phyloP scores from a whole-genome alignment of 108 stramenopile species.

The Cylindrotheca closterium region DNA sequence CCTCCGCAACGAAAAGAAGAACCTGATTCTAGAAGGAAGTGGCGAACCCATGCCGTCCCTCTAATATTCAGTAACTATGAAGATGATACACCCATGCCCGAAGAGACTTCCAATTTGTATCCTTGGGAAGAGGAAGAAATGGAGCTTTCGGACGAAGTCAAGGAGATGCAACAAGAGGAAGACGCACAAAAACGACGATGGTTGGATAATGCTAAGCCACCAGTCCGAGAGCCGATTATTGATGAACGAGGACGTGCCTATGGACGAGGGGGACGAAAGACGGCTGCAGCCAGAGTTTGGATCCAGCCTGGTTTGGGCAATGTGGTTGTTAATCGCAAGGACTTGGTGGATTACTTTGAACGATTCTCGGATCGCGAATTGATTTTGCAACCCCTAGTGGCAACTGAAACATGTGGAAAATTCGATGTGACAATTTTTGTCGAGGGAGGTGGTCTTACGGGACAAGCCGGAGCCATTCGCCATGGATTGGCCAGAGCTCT shows the following conservation, averaged over 20 bases:
- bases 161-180: constrained; percentile 55
- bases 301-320: constrained; percentile 86
- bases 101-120: neutral
- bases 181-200: constrained; percentile 61
- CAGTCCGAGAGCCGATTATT: constrained; percentile 59
- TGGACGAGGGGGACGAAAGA: constrained; percentile 94
- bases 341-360: constrained; percentile 87
- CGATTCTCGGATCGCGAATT: constrained; percentile 69
- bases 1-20: constrained; percentile 16
- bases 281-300: constrained; percentile 92
- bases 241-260: constrained; percentile 90
- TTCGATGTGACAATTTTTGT: constrained; percentile 86
- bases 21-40: constrained; percentile 9
- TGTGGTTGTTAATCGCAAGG: constrained; percentile 82
- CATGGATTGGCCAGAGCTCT: constrained; percentile 92
- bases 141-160: constrained; percentile 36
- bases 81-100: constrained; percentile 37
- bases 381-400: constrained; percentile 83
- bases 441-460: constrained; percentile 84
- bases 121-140: constrained; percentile 41
- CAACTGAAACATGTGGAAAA: constrained; percentile 80
- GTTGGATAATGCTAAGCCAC: constrained; percentile 65
- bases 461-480: constrained; percentile 94
- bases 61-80: constrained; percentile 29
- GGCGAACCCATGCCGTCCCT: constrained; percentile 73